Base-by-base conservation (phyloP, 106 monocot genomes). In the Dendrobium catenatum region DNA sequence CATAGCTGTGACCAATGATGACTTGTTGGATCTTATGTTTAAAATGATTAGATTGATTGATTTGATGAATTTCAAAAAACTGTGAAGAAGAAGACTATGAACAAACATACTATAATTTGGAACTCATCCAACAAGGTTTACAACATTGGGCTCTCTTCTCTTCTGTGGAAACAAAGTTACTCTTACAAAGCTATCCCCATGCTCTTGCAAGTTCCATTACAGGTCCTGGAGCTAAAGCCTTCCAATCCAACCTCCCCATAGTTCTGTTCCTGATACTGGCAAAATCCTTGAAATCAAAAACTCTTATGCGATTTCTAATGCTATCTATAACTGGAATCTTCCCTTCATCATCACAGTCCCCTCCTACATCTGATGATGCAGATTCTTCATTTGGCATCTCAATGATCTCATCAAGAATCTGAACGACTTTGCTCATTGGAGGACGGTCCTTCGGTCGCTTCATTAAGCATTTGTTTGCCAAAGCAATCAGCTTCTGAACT, bases 391-490 rank as follows among this genome's bases (percentile, higher is more conserved):
- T 79, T 19, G 42, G 51, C 43, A 77, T 83, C 48, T 85, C 87
- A 22, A 87, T 91, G 44, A 89, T 87, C 68, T 85, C 55, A 55
- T 68, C 64, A 2, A 91, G 78, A 80, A 85, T 85, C 78, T 85
- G 87, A 4, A 89, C 91, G 8, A 87, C 89, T 29, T 87, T 85
- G 10, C 87, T 89, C 91, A 91, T 91, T 22, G 67, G 81, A 55
- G 91, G 91, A 5, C 91, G 86, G 5, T 81, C 81, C 67, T 85
- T 91, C 1, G 91, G 89, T 75, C 87, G 85, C 75, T 87, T 88
- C 84, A 51, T 83, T 37, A 89, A 20, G 85, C 91, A 91, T 82
- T 79, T 89, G 40, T 89, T 87, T 9, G 91, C 91, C 26, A 91
- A 72, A 81, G 83, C 51, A 44, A 85, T 55, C 0, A 89, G 55